These are phyloP conservation scores for Talaromyces sp. DNA, from an alignment of 2,329 filamentous ascomycete species.

Conservation along the genomic window DNA sequence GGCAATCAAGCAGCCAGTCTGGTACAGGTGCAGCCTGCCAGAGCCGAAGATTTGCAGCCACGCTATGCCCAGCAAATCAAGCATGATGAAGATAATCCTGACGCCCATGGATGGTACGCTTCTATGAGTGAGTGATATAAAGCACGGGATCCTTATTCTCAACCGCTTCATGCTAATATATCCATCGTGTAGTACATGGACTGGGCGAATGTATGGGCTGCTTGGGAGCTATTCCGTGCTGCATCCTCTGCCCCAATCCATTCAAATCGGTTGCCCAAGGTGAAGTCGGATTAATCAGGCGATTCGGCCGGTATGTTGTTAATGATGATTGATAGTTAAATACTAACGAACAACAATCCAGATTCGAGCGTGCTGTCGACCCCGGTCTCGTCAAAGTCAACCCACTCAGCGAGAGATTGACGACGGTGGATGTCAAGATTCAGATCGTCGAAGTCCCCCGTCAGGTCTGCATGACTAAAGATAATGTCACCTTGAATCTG, in stretches of 20 bases:
- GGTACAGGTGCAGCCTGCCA: constrained; percentile 73
- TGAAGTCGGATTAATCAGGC: constrained; percentile 90
- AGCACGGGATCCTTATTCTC: not conserved
- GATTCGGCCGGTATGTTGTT: constrained; percentile 62
- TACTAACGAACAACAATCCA: constrained; percentile 27
- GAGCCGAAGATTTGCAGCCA: constrained; percentile 76
- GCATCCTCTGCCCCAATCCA: constrained; percentile 86
- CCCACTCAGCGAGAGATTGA: constrained; percentile 81
- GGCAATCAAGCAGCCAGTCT: constrained; percentile 46
- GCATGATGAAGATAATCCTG: constrained; percentile 60
- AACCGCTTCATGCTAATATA: not conserved
- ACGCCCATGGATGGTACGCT: constrained; percentile 82
- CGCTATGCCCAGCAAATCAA: constrained; percentile 65
- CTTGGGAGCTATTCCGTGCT: constrained; percentile 83
- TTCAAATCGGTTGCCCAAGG: constrained; percentile 91
- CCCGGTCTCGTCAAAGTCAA: constrained; percentile 97
- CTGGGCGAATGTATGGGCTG: constrained; percentile 72
- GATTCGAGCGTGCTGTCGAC: constrained; percentile 90
- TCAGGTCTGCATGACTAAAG: constrained; percentile 99
- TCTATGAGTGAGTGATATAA: constrained; percentile 61
- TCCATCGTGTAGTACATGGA: constrained; percentile 54
- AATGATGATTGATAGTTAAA: not conserved
- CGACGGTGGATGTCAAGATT: constrained; percentile 97
- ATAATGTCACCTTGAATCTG: constrained; percentile 90
- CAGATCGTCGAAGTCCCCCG: constrained; percentile 94